A percentile compares a stretch with the other conserved stretches of the same genome.
Evolutionary conservation across 805 yeast genomes (phyloP).

Genomic region (Teunomyces pallodes): DNA sequence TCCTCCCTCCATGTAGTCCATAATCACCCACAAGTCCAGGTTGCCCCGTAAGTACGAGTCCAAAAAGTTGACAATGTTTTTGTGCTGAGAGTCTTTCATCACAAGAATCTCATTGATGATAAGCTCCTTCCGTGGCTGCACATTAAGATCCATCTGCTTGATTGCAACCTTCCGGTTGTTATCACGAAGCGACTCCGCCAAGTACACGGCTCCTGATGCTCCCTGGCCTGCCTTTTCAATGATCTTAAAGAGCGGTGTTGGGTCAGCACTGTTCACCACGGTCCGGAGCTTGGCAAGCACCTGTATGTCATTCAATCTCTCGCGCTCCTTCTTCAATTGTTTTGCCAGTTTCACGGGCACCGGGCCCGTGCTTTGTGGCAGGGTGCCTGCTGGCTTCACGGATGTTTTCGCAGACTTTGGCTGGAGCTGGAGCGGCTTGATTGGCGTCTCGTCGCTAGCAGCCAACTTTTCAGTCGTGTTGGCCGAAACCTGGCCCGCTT

Average conservation of each 20-base stretch:
- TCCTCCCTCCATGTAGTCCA: conserved; percentile 99
- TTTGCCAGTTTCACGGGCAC: conserved; percentile 32
- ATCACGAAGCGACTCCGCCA: conserved; percentile 64
- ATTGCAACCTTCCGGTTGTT: conserved; percentile 80
- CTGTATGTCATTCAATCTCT: conserved; percentile 77
- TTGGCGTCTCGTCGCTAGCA: conserved; percentile 14
- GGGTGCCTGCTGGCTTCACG: not conserved
- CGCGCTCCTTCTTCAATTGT: conserved; percentile 40
- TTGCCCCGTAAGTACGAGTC: conserved; percentile 83
- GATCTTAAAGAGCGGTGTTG: conserved; percentile 75
- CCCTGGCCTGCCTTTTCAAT: conserved; percentile 94
- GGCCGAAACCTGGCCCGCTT: conserved; percentile 11
- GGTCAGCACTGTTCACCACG: conserved; percentile 82
- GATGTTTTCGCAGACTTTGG: conserved; percentile 6
- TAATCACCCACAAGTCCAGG: conserved; percentile 93
- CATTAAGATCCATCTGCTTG: conserved; percentile 89
- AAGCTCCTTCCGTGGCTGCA: conserved; percentile 91
- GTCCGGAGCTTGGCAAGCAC: conserved; percentile 75
- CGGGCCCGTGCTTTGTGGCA: conserved; percentile 10
- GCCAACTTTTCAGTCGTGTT: not conserved
- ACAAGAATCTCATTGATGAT: conserved; percentile 94
- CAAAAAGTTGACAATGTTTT: conserved; percentile 89
- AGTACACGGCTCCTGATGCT: conserved; percentile 92
- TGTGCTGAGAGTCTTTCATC: conserved; percentile 94
- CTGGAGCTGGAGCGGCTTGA: conserved; percentile 26